Evolutionary conservation across 23 red algal genomes (phyloP).

Genomic region (Pyropia yezoensis): DNA sequence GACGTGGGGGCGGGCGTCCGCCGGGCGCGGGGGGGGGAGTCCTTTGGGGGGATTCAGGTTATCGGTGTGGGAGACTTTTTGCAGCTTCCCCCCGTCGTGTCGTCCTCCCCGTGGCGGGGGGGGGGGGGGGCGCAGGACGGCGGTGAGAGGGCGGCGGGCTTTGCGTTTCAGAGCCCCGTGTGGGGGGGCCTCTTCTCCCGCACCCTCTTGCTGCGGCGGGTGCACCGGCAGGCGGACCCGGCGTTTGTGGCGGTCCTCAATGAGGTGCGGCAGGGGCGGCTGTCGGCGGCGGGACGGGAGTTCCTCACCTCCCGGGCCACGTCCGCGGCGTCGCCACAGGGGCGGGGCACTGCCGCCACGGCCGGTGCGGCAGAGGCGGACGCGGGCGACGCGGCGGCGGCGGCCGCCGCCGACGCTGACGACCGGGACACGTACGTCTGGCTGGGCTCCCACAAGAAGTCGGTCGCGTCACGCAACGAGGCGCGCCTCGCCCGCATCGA

Average conservation of each 20-base stretch:
- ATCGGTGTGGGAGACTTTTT: slow-evolving; percentile 52
- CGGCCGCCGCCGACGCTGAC: too few relatives aligned
- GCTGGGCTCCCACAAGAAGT: too few relatives aligned
- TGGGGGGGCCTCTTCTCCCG: slow-evolving; percentile 23
- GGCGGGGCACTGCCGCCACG: too few relatives aligned
- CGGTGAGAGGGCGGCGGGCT: slow-evolving; percentile 6
- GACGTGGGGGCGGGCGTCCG: slow-evolving; percentile 9
- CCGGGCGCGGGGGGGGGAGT: background rate
- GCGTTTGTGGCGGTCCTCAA: slow-evolving; percentile 43
- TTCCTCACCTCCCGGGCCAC: slow-evolving; percentile 20
- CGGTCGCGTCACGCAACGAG: too few relatives aligned
- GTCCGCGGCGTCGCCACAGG: too few relatives aligned
- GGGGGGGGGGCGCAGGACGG: too few relatives aligned
- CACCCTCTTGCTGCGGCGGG: slow-evolving; percentile 19
- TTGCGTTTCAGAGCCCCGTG: slow-evolving; percentile 35
- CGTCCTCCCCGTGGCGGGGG: too few relatives aligned
- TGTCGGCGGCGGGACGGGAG: slow-evolving; percentile 16
- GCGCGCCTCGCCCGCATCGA: too few relatives aligned
- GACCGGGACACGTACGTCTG: too few relatives aligned
- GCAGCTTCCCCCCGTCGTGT: slow-evolving; percentile 33
- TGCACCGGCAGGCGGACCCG: slow-evolving; percentile 40
- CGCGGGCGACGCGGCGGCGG: too few relatives aligned
- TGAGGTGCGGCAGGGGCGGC: slow-evolving; percentile 28
- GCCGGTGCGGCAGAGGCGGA: too few relatives aligned
- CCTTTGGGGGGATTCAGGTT: slow-evolving; percentile 51